Evolutionary conservation across 78 protist species (phyloP), one percentile per base, ranked within the genome.

Genomic region (Paulinella micropora): DNA sequence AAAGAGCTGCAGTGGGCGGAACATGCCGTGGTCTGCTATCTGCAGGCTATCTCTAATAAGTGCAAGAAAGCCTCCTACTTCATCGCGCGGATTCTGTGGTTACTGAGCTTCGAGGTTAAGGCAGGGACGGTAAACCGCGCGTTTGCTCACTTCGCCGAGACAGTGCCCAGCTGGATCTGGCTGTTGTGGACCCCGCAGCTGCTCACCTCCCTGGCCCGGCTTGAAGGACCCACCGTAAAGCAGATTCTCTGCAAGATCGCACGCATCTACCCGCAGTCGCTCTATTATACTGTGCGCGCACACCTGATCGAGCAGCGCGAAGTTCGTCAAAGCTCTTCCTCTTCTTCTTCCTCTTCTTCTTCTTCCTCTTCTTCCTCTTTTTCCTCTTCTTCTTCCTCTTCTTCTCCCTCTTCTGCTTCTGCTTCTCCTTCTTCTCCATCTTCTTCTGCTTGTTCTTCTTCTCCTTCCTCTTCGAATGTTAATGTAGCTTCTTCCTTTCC

Each of bases 121-220:
- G 67, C 0, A 9, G 85, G 79, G 2, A 4, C 87, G 34, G 34
- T 86, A 4, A 51, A 39, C n/a, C 83, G 35, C 64, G 85, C 89
- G 37, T 88, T 92, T 40, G 85, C 35, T 39, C 39, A 79, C n/a
- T 37, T 41, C 91, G 0, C 34, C 32, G 92, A 86, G 41, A 77
- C 23, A 28, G 35, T 93, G 37, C 93, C 95, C 3, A 1, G 90
- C 9, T 86, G 90, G 90, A 28, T 1, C 2, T 93, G 95, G 95
- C 69, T 93, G 15, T 84, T 64, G 9, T 93, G 93, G 93, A 81
- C 90, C 3, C 93, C 95, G 86, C 90, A 88, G 83, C 87, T 93
- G 90, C 83, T 93, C 37, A 51, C 51, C n/a, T 64, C 77, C 26
- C 87, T 92, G 35, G 9, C 34, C 26, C 34, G 89, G 31, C 82